Percentiles rank a stretch among this genome's conserved stretches.
Evolutionary conservation across 768 basidiomycete genomes (phyloP).

Genomic region (Chalciporus piperatus): DNA sequence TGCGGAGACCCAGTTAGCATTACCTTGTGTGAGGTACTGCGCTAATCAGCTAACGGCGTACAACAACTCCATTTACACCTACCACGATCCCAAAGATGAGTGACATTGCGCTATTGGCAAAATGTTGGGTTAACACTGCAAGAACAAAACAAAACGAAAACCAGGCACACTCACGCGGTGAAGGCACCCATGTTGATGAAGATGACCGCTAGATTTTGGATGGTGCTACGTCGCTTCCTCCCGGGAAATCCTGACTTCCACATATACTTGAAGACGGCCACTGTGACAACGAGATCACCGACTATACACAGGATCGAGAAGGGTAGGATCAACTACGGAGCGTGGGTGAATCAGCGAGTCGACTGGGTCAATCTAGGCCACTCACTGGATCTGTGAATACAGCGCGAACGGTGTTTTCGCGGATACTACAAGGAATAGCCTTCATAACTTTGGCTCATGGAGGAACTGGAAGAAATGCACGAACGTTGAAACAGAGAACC

Average conservation of each 20-base stretch:
- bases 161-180: no score
- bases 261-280: slow-evolving; percentile 11
- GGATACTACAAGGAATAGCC: neutral
- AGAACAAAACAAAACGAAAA: no score
- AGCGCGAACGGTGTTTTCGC: neutral
- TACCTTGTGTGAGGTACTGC: no score
- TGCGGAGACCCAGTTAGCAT: no score
- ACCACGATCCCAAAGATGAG: no score
- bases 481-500: neutral
- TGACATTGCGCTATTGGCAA: no score
- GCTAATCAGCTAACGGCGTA: no score
- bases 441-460: neutral
- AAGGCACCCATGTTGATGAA: no score
- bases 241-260: slow-evolving; percentile 17
- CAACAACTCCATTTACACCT: no score
- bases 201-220: slow-evolving; percentile 4
- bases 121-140: no score
- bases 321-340: slow-evolving; percentile 2
- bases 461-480: neutral
- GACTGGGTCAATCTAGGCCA: neutral
- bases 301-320: neutral
- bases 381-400: slow-evolving; percentile 1
- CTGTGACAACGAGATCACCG: slow-evolving; percentile 7
- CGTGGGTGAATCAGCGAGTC: neutral
- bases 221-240: slow-evolving; percentile 1